Percentiles rank a stretch among this genome's conserved stretches.
phyloP scores from a whole-genome alignment of 2,329 filamentous ascomycete species.

The Diplodia corticola region DNA sequence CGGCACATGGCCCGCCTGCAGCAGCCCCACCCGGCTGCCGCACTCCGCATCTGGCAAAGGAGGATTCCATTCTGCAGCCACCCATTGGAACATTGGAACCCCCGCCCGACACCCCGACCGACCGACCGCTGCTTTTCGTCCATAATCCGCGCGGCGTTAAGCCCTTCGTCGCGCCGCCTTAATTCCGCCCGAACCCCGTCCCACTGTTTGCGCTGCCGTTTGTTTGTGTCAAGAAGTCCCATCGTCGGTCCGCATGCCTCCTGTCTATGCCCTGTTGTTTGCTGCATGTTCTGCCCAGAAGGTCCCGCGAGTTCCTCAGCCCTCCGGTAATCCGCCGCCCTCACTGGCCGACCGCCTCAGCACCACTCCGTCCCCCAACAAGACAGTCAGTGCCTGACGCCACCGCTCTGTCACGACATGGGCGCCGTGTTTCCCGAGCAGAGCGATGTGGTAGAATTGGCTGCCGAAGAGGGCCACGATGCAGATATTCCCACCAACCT shows the following conservation, averaged over 20 bases:
- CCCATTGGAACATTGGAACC: slow-evolving; percentile 5
- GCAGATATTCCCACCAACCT: slow-evolving; percentile 41
- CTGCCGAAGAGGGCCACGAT: slow-evolving; percentile 42
- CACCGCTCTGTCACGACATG: too few relatives aligned
- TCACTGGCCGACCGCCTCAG: background rate
- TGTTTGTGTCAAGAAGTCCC: background rate
- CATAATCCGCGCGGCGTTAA: slow-evolving; percentile 9
- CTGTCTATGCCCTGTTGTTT: background rate
- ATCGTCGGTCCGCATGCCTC: too few relatives aligned
- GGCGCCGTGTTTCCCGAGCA: slow-evolving; percentile 19
- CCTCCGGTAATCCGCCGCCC: background rate
- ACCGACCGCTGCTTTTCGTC: background rate
- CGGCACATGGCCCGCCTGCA: background rate
- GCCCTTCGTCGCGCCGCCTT: slow-evolving; percentile 3
- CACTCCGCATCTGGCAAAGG: background rate
- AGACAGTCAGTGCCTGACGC: too few relatives aligned
- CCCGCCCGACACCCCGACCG: background rate
- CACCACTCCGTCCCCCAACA: background rate
- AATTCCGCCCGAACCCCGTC: background rate
- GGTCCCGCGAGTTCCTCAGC: background rate
- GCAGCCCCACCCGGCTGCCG: background rate
- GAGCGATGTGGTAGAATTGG: slow-evolving; percentile 38
- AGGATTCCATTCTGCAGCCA: background rate
- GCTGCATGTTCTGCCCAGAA: background rate
- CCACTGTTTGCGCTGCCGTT: background rate